Evolutionary conservation across 2,329 filamentous ascomycete genomes (phyloP).

Genomic region (Trichophaea hybrida): DNA sequence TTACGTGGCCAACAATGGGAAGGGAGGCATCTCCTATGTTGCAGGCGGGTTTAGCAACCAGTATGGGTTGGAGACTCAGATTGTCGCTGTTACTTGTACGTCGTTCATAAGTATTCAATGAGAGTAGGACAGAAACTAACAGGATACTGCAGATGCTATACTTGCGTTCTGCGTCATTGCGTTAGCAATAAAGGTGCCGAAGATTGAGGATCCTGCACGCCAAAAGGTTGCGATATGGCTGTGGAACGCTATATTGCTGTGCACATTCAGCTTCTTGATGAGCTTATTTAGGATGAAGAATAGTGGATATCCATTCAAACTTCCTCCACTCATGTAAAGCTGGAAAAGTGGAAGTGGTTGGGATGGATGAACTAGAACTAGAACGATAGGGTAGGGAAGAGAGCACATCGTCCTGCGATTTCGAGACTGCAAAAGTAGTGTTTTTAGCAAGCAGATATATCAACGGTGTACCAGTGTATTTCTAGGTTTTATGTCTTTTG

Average conservation of each 20-base stretch:
- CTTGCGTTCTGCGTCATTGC: constrained; percentile 82
- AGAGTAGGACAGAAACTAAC: constrained; percentile 1
- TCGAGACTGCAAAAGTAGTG: background rate
- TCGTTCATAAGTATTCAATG: constrained; percentile 24
- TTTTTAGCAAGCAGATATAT: background rate
- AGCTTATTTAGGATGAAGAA: constrained; percentile 94
- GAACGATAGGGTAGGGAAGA: background rate
- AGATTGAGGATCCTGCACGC: constrained; percentile 58
- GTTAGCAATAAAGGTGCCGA: constrained; percentile 84
- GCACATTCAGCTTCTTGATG: constrained; percentile 85
- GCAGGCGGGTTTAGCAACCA: constrained; percentile 86
- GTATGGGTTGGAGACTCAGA: constrained; percentile 87
- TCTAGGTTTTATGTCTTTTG: no score
- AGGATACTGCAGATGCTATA: constrained; percentile 46
- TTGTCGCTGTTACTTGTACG: constrained; percentile 86
- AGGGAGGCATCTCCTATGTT: constrained; percentile 79
- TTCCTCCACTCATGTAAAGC: constrained; percentile 64
- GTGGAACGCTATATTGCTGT: constrained; percentile 62
- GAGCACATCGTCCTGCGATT: background rate
- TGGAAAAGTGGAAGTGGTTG: background rate
- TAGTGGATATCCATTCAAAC: constrained; percentile 79
- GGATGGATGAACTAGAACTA: background rate
- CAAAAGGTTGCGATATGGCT: constrained; percentile 71
- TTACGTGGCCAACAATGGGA: constrained; percentile 73
- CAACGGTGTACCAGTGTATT: no score